Base-by-base conservation (phyloP, 2,329 filamentous ascomycete species). In the Cryoendolithus antarcticus region DNA sequence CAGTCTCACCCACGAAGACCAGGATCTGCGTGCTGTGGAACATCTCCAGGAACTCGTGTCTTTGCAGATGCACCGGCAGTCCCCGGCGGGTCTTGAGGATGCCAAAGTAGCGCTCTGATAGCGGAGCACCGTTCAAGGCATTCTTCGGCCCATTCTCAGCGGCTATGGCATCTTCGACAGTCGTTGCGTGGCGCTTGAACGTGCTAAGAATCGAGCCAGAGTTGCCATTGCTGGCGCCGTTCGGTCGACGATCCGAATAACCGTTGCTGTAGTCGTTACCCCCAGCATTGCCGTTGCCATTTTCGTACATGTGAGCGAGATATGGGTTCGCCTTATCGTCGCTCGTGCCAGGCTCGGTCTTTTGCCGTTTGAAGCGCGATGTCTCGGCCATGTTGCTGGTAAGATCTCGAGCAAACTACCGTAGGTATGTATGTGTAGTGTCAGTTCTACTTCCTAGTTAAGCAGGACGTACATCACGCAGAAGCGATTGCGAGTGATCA, bases 1-100 rank as follows among this genome's bases (percentile, higher is more conserved):
- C 91, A 6, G 91, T 98, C 71, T 98, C 91, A 68, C 91, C 91
- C 48, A 98, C 91, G 56, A 98, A 95, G 54, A 98, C 91, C 44
- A 98, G 77, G 51, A 98, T 95, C 65, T 98, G 91, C 15, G 80
- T 85, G 54, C 82, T 77, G 55, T 98, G 93, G 65, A 93, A 98
- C 56, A 93, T 76, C 57, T 88, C 70, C 44, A 98, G 73, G 59
- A 98, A 98, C 60, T 98, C 91, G 52, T 63, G 84, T 72, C 86
- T 80, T 63, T 98, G 91, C 57, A 86, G 80, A 63, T 93, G 80
- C 32, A 98, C 91, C 9, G 91, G 91, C 44, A 98, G 73, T 52
- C 86, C 80, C 57, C 88, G 77, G 51, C 91, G 74, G 40, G 74
- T 75, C 65, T 89, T 75, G 54, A 98, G 67, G 57, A 98, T 98